phyloP scores from a whole-genome alignment of 805 yeast species.

The Candida bentonensis region DNA sequence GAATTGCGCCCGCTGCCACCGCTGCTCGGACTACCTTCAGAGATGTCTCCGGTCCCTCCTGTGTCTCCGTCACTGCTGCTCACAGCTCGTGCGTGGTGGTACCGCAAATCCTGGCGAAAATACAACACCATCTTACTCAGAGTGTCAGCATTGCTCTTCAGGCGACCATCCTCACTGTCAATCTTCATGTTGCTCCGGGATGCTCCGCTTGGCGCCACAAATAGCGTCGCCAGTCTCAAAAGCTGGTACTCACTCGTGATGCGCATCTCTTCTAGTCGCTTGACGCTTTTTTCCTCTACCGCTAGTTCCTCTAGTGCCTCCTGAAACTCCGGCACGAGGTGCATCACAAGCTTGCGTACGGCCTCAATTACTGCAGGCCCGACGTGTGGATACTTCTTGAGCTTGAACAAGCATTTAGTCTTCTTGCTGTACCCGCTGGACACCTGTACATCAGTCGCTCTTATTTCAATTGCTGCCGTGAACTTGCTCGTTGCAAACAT shows the following conservation, averaged over 20 bases:
- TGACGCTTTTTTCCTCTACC: conserved; percentile 10
- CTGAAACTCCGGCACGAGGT: conserved; percentile 10
- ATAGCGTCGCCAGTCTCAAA: conserved; percentile 11
- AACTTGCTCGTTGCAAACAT: conserved; percentile 14
- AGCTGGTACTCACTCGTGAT: conserved; percentile 19
- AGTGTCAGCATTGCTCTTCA: not conserved
- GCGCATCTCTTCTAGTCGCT: conserved; percentile 20
- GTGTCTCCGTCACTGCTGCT: too few relatives aligned
- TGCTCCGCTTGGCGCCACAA: not conserved
- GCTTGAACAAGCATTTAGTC: not conserved
- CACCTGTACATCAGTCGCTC: not conserved
- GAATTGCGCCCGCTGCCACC: not conserved
- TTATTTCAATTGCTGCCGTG: conserved; percentile 1
- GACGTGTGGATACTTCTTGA: not conserved
- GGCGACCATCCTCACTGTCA: not conserved
- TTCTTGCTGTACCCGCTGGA: conserved; percentile 4
- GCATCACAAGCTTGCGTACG: conserved; percentile 17
- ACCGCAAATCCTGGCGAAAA: not conserved
- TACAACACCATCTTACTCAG: not conserved
- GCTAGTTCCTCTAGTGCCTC: conserved; percentile 8
- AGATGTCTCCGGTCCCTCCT: too few relatives aligned
- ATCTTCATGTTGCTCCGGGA: not conserved
- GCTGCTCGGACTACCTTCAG: too few relatives aligned
- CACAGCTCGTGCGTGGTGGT: too few relatives aligned
- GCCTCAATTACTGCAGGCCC: conserved; percentile 20